These are phyloP conservation scores for Xylaria nigripes DNA, from an alignment of 495 filamentous ascomycete species.

Conservation along the genomic window DNA sequence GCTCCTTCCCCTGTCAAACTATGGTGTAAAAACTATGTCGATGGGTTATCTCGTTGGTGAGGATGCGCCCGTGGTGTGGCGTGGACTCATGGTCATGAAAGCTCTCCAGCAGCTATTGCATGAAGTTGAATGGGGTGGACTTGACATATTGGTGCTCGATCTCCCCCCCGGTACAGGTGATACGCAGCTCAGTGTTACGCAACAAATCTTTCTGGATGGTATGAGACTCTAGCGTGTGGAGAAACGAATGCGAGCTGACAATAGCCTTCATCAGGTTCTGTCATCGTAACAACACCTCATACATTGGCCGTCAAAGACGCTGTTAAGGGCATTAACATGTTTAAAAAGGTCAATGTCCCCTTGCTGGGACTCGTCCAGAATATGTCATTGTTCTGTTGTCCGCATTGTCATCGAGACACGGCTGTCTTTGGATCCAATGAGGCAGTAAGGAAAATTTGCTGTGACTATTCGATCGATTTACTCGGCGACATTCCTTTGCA, in stretches of 20 bases:
- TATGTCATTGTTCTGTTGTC: slow-evolving; percentile 83
- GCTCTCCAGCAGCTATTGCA: slow-evolving; percentile 91
- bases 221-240: slow-evolving; percentile 1
- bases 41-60: slow-evolving; percentile 89
- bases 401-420: slow-evolving; percentile 64
- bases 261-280: slow-evolving; percentile 43
- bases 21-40: slow-evolving; percentile 94
- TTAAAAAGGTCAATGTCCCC: slow-evolving; percentile 67
- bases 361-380: slow-evolving; percentile 91
- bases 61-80: slow-evolving; percentile 82
- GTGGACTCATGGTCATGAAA: slow-evolving; percentile 96
- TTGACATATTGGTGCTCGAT: slow-evolving; percentile 82
- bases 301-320: slow-evolving; percentile 84
- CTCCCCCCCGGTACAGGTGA: slow-evolving; percentile 93
- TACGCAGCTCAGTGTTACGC: slow-evolving; percentile 84
- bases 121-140: slow-evolving; percentile 80
- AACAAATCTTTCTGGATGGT: slow-evolving; percentile 81
- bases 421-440: slow-evolving; percentile 63
- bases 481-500: slow-evolving; percentile 88
- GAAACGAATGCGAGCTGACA: background rate
- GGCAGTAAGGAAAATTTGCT: slow-evolving; percentile 35
- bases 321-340: slow-evolving; percentile 84
- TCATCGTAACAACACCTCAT: slow-evolving; percentile 93
- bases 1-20: slow-evolving; percentile 83
- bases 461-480: slow-evolving; percentile 60